Evolutionary conservation across 2,329 filamentous ascomycete genomes (phyloP).

Genomic region (Myriangium duriaei): DNA sequence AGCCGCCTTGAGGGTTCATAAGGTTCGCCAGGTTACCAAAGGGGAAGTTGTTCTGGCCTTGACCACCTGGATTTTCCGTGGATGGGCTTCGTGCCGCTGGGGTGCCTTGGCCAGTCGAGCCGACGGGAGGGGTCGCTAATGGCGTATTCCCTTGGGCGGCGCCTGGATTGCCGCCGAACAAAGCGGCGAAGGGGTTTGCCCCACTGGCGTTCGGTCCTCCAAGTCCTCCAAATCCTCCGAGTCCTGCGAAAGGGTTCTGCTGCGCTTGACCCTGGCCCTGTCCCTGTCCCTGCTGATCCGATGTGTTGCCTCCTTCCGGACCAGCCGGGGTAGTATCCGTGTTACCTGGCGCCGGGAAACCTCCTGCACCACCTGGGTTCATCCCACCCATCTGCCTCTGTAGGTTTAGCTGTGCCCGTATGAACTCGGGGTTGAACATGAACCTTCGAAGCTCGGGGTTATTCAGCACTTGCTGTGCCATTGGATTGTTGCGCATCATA

Average conservation of each 20-base stretch:
- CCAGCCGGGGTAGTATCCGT: conserved; percentile 64
- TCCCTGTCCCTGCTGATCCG: conserved; percentile 26
- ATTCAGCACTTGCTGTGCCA: conserved; percentile 74
- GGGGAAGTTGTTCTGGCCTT: conserved; percentile 43
- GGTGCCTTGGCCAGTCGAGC: conserved; percentile 21
- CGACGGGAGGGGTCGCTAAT: conserved; percentile 19
- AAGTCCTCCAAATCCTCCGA: conserved; percentile 15
- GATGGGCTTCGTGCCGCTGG: conserved; percentile 17
- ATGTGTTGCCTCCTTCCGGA: conserved; percentile 21
- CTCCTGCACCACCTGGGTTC: conserved; percentile 30
- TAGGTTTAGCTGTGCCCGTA: conserved; percentile 73
- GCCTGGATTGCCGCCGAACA: conserved; percentile 35
- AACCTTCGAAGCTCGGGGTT: conserved; percentile 82
- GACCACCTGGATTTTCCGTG: conserved; percentile 1
- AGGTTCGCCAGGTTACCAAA: conserved; percentile 52
- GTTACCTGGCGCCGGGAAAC: conserved; percentile 79
- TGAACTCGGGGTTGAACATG: conserved; percentile 80
- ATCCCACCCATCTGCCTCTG: conserved; percentile 51
- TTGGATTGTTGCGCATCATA: conserved; percentile 80
- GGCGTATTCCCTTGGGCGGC: conserved; percentile 24
- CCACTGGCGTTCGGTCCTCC: conserved; percentile 18
- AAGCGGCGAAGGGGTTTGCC: conserved; percentile 48
- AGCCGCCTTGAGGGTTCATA: conserved; percentile 14
- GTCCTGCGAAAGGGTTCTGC: conserved; percentile 37
- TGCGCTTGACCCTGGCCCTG: conserved; percentile 17